Base-by-base conservation (phyloP, 1,284 basidiomycete species). In the Rhodofomes roseus region DNA sequence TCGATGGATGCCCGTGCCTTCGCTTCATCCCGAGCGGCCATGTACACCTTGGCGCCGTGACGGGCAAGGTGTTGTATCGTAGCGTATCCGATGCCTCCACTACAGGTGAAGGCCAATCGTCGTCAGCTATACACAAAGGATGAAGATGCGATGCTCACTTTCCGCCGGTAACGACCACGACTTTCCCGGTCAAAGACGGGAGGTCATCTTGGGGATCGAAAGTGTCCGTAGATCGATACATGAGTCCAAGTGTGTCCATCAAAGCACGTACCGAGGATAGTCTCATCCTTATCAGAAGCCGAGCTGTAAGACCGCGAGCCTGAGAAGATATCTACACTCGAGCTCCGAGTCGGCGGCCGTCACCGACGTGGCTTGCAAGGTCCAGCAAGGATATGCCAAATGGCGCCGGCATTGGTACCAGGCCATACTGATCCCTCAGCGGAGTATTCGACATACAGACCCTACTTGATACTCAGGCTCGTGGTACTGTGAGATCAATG, bases 31-130 rank as follows among this genome's bases (percentile, higher is more conserved):
- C 79, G 74, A 12, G 75, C 72, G 6, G 71, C 76, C 12, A 80
- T 63, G 61, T 79, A 80, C 1, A 80, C 77, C 58, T 74, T 79
- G 11, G 76, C 79, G 7, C 79, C 78, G 6, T 70, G 71, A 1
- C 69, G 68, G 2, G 72, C 77, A 1, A 80, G 73, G 41, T 72
- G 69, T 53, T 76, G 72, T 6, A 73, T 71, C 23, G 77, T 79
- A 1, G 73, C 65, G 56, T 72, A 77, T 0, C 79, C 79, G 37
- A 81, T 76, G 8, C 78, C 77, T 25, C 72, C 72, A 56, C 67
- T 71, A 53, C 29, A 39, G 12, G 20, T 36, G 14, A 6, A 51
- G 4, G 6, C 27, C 27, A 43, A 8, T 5, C 4, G 8, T 44
- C 7, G 20, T 25, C 14, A 23, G 20, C 16, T 25, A 44, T 2